Conservation (phyloP, 805 yeast species). For the Geotrichum ghanense region DNA sequence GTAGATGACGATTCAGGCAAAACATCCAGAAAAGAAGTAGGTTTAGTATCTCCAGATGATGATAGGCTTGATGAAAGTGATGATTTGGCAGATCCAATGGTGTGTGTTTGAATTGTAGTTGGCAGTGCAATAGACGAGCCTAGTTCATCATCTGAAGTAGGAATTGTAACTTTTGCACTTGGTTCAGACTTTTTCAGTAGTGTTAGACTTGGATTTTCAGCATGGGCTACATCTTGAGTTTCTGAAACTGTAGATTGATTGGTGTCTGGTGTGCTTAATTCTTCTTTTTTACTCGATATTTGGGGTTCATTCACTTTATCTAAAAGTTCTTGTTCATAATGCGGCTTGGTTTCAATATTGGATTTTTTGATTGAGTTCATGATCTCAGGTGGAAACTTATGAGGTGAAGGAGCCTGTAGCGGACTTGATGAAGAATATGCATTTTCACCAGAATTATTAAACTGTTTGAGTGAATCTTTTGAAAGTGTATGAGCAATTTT, state of each 20-base stretch:
- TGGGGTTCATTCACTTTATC: background rate
- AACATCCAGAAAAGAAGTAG: too few species aligned
- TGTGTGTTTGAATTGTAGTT: background rate
- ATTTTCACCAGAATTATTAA: background rate
- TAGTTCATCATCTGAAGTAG: background rate
- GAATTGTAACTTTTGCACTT: background rate
- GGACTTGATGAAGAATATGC: too few species aligned
- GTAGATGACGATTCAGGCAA: too few species aligned
- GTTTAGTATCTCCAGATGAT: background rate
- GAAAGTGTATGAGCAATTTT: too few species aligned
- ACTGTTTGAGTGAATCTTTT: too few species aligned
- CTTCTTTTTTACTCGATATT: background rate
- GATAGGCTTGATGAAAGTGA: background rate
- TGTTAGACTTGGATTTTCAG: background rate
- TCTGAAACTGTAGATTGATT: background rate
- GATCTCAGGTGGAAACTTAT: conserved; percentile 21
- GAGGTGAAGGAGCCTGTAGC: conserved; percentile 19
- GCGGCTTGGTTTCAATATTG: background rate
- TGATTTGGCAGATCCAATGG: background rate
- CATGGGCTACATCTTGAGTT: background rate
- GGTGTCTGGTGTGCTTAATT: background rate
- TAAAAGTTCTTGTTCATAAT: background rate
- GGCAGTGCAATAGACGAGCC: background rate
- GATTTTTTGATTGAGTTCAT: conserved; percentile 9
- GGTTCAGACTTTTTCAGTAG: conserved; percentile 1